These are phyloP conservation scores for Spathaspora girioi DNA, from an alignment of 805 yeast species.

Conservation along the genomic window DNA sequence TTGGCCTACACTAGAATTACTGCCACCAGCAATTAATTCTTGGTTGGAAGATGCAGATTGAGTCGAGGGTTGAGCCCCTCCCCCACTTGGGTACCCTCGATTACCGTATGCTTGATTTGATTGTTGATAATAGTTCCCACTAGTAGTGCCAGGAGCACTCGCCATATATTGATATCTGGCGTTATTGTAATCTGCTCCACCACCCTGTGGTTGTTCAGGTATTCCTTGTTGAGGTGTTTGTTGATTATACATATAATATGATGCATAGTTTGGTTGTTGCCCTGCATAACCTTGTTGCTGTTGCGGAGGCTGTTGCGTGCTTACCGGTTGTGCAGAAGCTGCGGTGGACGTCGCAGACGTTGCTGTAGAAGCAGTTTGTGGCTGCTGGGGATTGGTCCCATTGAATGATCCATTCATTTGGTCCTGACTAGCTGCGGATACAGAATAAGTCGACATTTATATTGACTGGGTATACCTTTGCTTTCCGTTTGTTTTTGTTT, in stretches of 20 bases:
- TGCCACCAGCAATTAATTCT: constrained; percentile 14
- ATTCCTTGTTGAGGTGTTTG: constrained; percentile 6
- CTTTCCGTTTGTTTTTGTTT: neutral
- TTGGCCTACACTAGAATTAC: constrained; percentile 36
- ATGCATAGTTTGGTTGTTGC: constrained; percentile 13
- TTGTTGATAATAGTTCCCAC: constrained; percentile 1
- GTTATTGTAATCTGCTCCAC: neutral
- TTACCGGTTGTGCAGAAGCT: constrained; percentile 9
- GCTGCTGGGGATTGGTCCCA: constrained; percentile 4
- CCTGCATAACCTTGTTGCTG: constrained; percentile 8
- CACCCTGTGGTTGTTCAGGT: constrained; percentile 4
- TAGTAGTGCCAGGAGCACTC: constrained; percentile 2
- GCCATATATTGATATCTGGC: constrained; percentile 1
- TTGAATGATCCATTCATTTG: constrained; percentile 8
- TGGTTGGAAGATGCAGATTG: constrained; percentile 10
- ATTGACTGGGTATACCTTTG: neutral
- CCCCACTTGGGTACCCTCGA: neutral
- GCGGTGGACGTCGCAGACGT: neutral
- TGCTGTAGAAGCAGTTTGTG: neutral
- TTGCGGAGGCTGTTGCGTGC: constrained; percentile 11
- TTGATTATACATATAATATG: constrained; percentile 16
- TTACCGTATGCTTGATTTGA: neutral
- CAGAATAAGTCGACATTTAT: constrained; percentile 5
- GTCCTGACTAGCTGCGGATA: constrained; percentile 1
- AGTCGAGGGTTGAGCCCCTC: neutral